phyloP scores from a whole-genome alignment of 768 basidiomycete genomes.

The Boletus vinaceobasis region DNA sequence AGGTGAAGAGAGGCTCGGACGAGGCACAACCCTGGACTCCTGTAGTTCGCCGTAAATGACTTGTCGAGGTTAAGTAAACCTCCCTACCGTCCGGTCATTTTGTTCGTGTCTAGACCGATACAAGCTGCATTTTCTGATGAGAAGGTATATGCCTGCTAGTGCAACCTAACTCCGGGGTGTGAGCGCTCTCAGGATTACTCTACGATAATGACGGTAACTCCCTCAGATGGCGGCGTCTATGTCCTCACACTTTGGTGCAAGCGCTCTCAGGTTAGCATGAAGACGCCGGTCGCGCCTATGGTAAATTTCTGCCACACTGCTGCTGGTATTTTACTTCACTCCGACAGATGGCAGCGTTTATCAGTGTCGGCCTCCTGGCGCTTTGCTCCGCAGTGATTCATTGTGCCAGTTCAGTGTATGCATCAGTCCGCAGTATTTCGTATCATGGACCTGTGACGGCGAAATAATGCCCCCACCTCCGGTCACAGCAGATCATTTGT shows the following conservation, averaged over 20 bases:
- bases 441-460: neutral
- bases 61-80: neutral
- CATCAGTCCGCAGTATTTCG: neutral
- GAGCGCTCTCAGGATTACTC: neutral
- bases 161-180: too few relatives aligned
- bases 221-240: neutral
- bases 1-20: conserved; percentile 23
- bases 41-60: conserved; percentile 25
- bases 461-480: neutral
- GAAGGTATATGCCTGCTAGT: neutral
- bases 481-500: neutral
- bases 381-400: neutral
- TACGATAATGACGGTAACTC: neutral
- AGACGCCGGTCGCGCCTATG: neutral
- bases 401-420: neutral
- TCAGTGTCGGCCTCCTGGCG: neutral
- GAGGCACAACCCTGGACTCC: conserved; percentile 41
- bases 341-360: neutral
- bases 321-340: neutral
- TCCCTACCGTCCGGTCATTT: neutral
- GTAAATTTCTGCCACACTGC: too few relatives aligned
- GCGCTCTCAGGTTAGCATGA: neutral
- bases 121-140: conserved; percentile 4
- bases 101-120: neutral
- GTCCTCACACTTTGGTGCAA: too few relatives aligned